Evolutionary conservation across 2,329 filamentous ascomycete species (phyloP).

Genomic region (Colletotrichum salicis): DNA sequence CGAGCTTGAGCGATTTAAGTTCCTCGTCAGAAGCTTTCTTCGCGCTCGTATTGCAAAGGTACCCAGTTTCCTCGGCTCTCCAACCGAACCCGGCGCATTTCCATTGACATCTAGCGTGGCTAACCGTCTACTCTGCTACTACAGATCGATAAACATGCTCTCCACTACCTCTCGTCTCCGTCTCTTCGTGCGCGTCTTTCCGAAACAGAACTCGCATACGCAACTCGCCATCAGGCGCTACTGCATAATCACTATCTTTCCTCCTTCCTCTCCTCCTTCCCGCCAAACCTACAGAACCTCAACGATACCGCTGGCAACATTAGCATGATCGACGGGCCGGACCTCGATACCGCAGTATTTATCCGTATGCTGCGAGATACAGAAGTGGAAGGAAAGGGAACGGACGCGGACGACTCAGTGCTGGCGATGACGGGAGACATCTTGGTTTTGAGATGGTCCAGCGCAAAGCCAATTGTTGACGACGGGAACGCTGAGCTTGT

Average conservation of each 20-base stretch:
- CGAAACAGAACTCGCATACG: constrained; percentile 80
- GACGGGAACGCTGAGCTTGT: constrained; percentile 68
- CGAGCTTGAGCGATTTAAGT: constrained; percentile 94
- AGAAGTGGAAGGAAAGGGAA: constrained; percentile 68
- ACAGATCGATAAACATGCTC: constrained; percentile 80
- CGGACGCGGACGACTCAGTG: constrained; percentile 70
- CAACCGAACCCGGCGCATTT: background rate
- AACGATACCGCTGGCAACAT: constrained; percentile 92
- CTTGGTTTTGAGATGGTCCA: constrained; percentile 78
- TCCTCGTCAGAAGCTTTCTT: constrained; percentile 84
- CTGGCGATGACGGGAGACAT: constrained; percentile 71
- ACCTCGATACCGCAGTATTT: constrained; percentile 86
- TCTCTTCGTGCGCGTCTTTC: constrained; percentile 74
- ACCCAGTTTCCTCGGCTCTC: constrained; percentile 32
- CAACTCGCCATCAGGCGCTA: constrained; percentile 85
- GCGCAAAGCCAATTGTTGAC: constrained; percentile 71
- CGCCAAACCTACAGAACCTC: constrained; percentile 79
- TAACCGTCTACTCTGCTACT: background rate
- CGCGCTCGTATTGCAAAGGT: constrained; percentile 90
- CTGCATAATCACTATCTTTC: constrained; percentile 85
- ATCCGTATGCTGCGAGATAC: constrained; percentile 75
- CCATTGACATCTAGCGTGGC: background rate
- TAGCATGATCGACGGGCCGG: constrained; percentile 91
- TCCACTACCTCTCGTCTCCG: constrained; percentile 75
- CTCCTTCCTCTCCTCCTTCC: constrained; percentile 87